Evolutionary conservation across 345 rosid species (phyloP).

Genomic region (Diplotaxis tenuifolia): DNA sequence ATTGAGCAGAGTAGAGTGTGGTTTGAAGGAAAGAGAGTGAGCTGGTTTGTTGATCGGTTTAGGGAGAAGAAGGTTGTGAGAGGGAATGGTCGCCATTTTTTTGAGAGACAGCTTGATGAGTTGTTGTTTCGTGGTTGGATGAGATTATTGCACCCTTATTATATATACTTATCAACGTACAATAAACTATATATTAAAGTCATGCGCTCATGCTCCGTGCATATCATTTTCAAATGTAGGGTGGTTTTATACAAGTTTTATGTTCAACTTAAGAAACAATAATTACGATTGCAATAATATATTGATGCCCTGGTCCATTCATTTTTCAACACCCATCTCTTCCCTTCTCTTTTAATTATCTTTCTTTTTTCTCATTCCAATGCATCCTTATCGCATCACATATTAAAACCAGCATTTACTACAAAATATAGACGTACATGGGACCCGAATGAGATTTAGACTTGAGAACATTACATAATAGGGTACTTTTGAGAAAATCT

Average conservation of each 20-base stretch:
- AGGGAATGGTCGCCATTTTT: conserved; percentile 44
- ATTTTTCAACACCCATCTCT: background rate
- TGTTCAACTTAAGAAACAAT: conserved; percentile 2
- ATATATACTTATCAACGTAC: background rate
- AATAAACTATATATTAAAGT: background rate
- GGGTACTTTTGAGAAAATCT: too few species aligned
- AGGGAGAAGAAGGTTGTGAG: conserved; percentile 34
- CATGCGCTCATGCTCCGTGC: conserved; percentile 1
- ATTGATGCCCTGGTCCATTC: background rate
- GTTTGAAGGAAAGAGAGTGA: conserved; percentile 19
- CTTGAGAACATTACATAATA: too few species aligned
- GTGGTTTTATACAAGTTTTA: too few species aligned
- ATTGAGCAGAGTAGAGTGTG: background rate
- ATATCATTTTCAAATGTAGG: conserved; percentile 9
- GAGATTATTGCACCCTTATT: background rate
- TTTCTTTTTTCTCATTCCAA: background rate
- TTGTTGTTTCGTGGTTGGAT: background rate
- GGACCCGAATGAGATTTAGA: background rate
- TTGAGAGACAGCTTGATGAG: conserved; percentile 23
- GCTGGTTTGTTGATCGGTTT: conserved; percentile 1
- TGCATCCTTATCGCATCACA: background rate
- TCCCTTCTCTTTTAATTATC: background rate
- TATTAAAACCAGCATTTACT: too few species aligned
- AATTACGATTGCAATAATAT: background rate
- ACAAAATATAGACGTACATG: too few species aligned